phyloP scores from a whole-genome alignment of 345 rosid genomes.

The Arabidopsis suecica region DNA sequence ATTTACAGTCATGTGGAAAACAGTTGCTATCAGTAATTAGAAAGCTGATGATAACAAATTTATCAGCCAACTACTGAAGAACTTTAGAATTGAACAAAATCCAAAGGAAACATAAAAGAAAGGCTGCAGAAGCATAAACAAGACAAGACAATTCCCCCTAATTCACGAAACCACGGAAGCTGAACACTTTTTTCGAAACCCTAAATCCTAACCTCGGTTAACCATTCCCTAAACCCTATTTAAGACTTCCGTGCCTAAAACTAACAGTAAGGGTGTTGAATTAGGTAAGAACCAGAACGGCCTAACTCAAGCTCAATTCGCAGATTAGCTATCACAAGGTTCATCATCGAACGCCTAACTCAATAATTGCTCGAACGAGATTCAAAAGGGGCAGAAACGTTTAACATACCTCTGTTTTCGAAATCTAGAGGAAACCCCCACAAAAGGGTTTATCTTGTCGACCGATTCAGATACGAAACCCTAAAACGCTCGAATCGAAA shows the following conservation, averaged over 20 bases:
- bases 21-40: constrained; percentile 10
- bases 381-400: neutral
- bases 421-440: neutral
- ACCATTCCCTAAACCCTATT: constrained; percentile 34
- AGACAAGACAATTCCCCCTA: neutral
- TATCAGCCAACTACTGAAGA: neutral
- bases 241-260: constrained; percentile 15
- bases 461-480: constrained; percentile 41
- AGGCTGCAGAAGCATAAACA: neutral
- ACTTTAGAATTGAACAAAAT: neutral
- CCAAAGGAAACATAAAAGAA: constrained; percentile 5
- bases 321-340: constrained; percentile 7
- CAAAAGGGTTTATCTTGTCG: constrained; percentile 1
- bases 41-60: neutral
- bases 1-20: constrained; percentile 16
- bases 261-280: neutral
- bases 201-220: constrained; percentile 32
- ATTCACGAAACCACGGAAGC: neutral
- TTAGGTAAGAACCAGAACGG: neutral
- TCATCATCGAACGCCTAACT: constrained; percentile 14
- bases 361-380: constrained; percentile 14
- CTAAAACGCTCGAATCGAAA: constrained; percentile 36
- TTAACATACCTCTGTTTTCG: constrained; percentile 32
- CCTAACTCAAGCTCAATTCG: neutral
- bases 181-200: constrained; percentile 27